Base-by-base conservation (phyloP, 139 green algal genomes). In the Chlamydomonas applanata region DNA sequence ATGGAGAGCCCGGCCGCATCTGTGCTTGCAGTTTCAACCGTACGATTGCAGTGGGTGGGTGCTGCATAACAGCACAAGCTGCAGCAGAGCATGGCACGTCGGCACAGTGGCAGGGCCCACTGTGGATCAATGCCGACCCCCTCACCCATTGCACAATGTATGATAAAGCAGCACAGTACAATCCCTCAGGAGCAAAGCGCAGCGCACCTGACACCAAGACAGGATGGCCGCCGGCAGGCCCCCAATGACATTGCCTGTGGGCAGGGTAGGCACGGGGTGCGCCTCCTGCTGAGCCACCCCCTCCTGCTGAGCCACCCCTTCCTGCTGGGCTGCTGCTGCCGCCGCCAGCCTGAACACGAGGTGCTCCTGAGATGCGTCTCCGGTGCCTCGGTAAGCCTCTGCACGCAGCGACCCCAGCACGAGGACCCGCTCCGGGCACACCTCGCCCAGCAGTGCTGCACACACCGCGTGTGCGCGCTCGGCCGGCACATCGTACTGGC, bases 191-290 rank as follows among this genome's bases (percentile, higher is more conserved):
- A n/a, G n/a, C n/a, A n/a, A n/a, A n/a, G n/a, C n/a, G n/a, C n/a
- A 27, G 53, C 76, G 1, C 49, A 82, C 76, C 76, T 87, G 77
- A 36, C 77, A 80, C n/a, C 80, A 54, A 0, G 62, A 72, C 25
- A 87, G 60, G 25, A 87, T 29, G 13, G 78, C 74, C 49, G 82
- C 82, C 0, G 74, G 66, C 53, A 87, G 71, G 3, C 82, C 82
- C 24, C 77, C 73, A 11, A 87, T 63, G 3, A 84, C 52, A 16
- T 73, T 85, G 40, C 82, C 82, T 19, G 63, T 80, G 24, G 82
- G 78, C 59, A 87, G 74, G 59, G 70, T 74, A 24, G 78, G 78
- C 53, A 63, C 36, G 1, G 13, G 2, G 59, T 29, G 30, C 59
- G 4, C 11, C 11, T 24, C n/a, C 59, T 22, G 17, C 59, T 66